These are phyloP conservation scores for Venturia asperata DNA, from an alignment of 2,329 filamentous ascomycete species.

Conservation along the genomic window DNA sequence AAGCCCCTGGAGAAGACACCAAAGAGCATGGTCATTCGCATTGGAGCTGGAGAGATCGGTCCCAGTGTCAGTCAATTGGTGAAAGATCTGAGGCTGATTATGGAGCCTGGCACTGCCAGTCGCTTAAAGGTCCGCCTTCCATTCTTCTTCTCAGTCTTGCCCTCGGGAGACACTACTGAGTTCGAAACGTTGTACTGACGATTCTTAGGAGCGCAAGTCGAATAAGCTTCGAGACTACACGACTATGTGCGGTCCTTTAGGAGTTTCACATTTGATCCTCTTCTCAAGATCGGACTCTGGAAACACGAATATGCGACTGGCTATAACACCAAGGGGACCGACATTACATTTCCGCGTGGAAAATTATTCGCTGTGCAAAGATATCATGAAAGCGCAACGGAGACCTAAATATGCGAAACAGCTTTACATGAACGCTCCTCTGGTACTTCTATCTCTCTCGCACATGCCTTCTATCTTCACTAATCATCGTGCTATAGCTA, in stretches of 20 bases:
- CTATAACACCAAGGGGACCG: conserved; percentile 80
- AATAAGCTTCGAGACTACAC: conserved; percentile 90
- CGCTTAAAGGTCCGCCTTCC: conserved; percentile 54
- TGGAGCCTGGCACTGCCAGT: conserved; percentile 91
- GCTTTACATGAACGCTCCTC: conserved; percentile 75
- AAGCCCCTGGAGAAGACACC: conserved; percentile 62
- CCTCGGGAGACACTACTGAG: conserved; percentile 13
- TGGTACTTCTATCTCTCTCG: conserved; percentile 45
- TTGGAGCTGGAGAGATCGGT: conserved; percentile 89
- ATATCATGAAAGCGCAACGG: conserved; percentile 76
- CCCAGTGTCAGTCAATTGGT: conserved; percentile 86
- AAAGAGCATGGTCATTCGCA: conserved; percentile 97
- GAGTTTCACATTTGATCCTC: conserved; percentile 84
- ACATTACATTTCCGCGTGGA: conserved; percentile 93
- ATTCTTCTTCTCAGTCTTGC: conserved; percentile 29
- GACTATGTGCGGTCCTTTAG: conserved; percentile 89
- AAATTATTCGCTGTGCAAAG: conserved; percentile 88
- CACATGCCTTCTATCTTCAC: background rate
- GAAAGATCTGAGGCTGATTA: conserved; percentile 82
- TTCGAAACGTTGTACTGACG: conserved; percentile 25
- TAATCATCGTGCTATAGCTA: conserved; percentile 43
- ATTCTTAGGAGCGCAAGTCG: conserved; percentile 61
- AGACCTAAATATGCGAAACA: conserved; percentile 71
- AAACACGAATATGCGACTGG: conserved; percentile 86
- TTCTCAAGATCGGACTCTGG: conserved; percentile 85